These are phyloP conservation scores for Malus orientalis DNA, from an alignment of 306 rosid species.

Conservation along the genomic window DNA sequence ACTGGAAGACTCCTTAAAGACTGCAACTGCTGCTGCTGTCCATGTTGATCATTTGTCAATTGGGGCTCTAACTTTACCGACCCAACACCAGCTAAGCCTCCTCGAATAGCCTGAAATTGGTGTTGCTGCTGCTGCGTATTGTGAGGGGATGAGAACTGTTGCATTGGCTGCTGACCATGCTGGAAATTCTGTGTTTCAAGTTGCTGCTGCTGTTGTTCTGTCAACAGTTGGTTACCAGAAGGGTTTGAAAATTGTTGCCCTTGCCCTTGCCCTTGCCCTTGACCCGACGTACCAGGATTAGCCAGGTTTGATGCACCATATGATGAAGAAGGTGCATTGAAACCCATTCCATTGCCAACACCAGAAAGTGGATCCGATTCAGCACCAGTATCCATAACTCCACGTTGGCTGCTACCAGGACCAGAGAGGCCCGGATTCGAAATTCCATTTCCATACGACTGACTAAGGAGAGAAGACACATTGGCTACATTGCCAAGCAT, in stretches of 20 bases:
- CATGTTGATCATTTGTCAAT: conserved; percentile 64
- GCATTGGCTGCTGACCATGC: conserved; percentile 78
- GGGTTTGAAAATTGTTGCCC: conserved; percentile 71
- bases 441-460: conserved; percentile 65
- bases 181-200: conserved; percentile 72
- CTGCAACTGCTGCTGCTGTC: conserved; percentile 60
- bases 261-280: conserved; percentile 56
- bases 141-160: conserved; percentile 70
- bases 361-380: conserved; percentile 67
- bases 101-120: conserved; percentile 77
- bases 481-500: conserved; percentile 77
- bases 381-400: conserved; percentile 59
- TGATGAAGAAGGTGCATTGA: conserved; percentile 51
- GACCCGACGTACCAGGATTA: conserved; percentile 62
- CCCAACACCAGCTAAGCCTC: conserved; percentile 59
- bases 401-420: conserved; percentile 69
- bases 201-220: conserved; percentile 84
- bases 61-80: conserved; percentile 83
- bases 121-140: conserved; percentile 60
- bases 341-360: conserved; percentile 68
- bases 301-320: conserved; percentile 58
- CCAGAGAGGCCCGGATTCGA: conserved; percentile 62
- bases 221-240: conserved; percentile 56
- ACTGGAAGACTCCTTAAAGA: conserved; percentile 58
- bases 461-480: conserved; percentile 73